Evolutionary conservation across 2,329 filamentous ascomycete genomes (phyloP), one percentile per base, ranked within the genome.

Genomic region (Orbilia javanica): DNA sequence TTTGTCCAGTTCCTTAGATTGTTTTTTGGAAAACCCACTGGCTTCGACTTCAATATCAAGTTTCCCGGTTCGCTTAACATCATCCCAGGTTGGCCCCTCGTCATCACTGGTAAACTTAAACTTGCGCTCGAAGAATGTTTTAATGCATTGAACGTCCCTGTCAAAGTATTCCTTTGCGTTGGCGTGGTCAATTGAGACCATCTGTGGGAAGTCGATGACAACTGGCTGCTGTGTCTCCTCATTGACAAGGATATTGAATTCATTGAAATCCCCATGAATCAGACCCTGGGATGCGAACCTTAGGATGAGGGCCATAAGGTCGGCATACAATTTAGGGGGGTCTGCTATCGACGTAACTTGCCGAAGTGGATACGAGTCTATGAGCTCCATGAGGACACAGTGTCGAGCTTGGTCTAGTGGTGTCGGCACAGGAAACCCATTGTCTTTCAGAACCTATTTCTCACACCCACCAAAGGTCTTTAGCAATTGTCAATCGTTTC

Each of bases 151-250:
- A 13, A 99, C 94, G 82, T 99, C 96, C 80, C 96, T 91, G 83
- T 98, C 93, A 84, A 99, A 99, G 85, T 99, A 98, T 89, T 94
- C 96, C 83, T 97, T 92, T 18, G 96, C 96, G 82, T 99, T 97
- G 39, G 87, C 85, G 83, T 99, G 96, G 81, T 97, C 93, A 83
- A 97, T 93, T 0, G 95, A 98, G 1, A 99, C 90, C 92, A 97
- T 98, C 83, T 99, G 96, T 0, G 96, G 96, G 83, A 99, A 99
- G 85, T 99, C 96, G 82, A 99, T 99, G 53, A 99, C 86, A 67
- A 97, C 89, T 0, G 96, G 96, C 20, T 83, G 81, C 36, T 83
- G 50, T 44, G 83, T 86, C 69, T 87, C 89, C 84, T 98, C 95
- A 83, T 96, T 93, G 83, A 99, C 90, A 36, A 99, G 86, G 80